Evolutionary conservation across 2,329 filamentous ascomycete species (phyloP), one percentile per base, ranked within the genome.

Genomic region (Diaporthe sp.): DNA sequence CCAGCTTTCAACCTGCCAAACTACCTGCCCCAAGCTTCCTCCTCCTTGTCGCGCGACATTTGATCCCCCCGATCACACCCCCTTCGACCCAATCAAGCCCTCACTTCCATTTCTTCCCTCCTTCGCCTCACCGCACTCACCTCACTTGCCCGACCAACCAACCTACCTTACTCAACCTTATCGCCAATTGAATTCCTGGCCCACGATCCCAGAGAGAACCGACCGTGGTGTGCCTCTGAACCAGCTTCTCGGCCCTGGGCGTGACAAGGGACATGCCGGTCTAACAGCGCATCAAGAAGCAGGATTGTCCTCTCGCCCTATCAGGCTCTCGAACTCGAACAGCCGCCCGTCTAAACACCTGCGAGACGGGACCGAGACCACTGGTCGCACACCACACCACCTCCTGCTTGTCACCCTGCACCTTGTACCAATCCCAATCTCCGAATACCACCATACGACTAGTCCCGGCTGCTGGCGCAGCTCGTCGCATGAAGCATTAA

Each of bases 401-500:
- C 37, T 53, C 46, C 31, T 73, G 46, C 58, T 53, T 46, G 51
- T 72, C 53, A 49, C 44, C 59, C 55, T 31, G 58, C 53, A 49
- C 44, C 59, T 62, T 31, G 58, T 73, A 74, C 67, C 72, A 49
- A 46, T 39, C 65, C 62, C 65, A 68, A 68, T 68, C 46, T 68
- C 65, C 65, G 31, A 53, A 51, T 25, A 68, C 65, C 22, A 53
- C 65, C 65, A 22, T 69, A 22, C 65, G 5, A 69, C 65, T 55
- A 69, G 65, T 69, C 49, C 49, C 65, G 49, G 49, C 31, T 73
- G 22, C 37, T 68, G 59, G 53, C 74, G 44, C 37, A 57, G 46
- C 62, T 46, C 51, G 13, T 67, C 65, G 72, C 74, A 74, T 76
- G 46, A 74, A 76, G 74, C 74, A 68, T 76, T 59, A 59, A 76